Conservation (phyloP, 495 filamentous ascomycete species). For the Penicillium malachiteum region DNA sequence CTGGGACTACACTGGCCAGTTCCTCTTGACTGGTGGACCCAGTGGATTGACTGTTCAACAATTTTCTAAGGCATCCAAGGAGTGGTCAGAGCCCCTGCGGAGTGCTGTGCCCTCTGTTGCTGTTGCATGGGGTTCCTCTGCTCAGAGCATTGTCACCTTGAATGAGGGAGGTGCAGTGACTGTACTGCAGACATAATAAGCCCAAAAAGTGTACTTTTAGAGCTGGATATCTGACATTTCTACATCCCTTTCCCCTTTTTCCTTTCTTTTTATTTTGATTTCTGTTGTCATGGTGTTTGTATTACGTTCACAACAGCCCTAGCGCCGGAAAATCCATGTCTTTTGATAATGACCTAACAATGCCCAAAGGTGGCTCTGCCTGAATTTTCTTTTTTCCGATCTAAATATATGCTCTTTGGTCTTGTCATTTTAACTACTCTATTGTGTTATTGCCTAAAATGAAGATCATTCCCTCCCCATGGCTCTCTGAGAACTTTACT, state of each 20-base stretch:
- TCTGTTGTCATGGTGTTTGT: constrained; percentile 20
- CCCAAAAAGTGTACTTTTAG: constrained; percentile 27
- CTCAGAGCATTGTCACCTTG: constrained; percentile 71
- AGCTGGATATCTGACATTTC: constrained; percentile 23
- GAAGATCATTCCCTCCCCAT: neutral
- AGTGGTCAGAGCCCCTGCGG: constrained; percentile 83
- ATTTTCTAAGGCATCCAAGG: constrained; percentile 78
- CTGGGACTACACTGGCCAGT: constrained; percentile 97
- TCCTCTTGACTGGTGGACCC: constrained; percentile 77
- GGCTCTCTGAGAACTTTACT: neutral
- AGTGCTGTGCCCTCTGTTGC: constrained; percentile 70
- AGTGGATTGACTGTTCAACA: constrained; percentile 83
- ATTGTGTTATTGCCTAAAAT: neutral
- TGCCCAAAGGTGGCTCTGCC: no score
- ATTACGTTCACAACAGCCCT: constrained; percentile 21
- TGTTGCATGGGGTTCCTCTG: constrained; percentile 72
- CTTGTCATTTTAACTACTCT: neutral
- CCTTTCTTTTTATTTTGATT: neutral
- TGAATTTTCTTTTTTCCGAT: no score
- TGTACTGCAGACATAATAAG: constrained; percentile 50
- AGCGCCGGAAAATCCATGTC: constrained; percentile 10
- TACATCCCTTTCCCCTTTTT: neutral
- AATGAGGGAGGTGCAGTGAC: constrained; percentile 72
- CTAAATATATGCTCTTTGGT: no score
- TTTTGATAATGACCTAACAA: neutral